Evolutionary conservation across 2,329 filamentous ascomycete species (phyloP).

Genomic region (Eurotiales sp.): DNA sequence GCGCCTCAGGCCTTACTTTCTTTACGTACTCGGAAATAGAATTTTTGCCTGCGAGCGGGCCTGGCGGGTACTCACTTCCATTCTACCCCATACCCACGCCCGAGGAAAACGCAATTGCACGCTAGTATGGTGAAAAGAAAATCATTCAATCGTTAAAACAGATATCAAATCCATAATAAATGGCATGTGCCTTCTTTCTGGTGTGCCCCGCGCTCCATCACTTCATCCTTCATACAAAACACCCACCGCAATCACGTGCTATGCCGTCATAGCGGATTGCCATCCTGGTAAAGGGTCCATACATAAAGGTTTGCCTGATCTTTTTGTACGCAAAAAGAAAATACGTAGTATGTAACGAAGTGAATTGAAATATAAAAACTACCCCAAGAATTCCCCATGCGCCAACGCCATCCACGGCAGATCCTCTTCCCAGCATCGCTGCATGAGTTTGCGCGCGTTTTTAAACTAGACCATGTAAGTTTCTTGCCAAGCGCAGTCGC

Average conservation of each 20-base stretch:
- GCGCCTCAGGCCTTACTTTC: not conserved
- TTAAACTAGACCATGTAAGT: constrained; percentile 29
- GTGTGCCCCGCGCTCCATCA: too few relatives aligned
- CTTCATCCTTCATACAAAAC: not conserved
- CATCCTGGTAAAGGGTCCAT: too few relatives aligned
- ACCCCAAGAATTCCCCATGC: constrained; percentile 38
- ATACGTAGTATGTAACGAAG: too few relatives aligned
- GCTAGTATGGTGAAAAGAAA: not conserved
- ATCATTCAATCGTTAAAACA: too few relatives aligned
- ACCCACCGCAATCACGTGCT: not conserved
- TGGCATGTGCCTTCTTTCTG: too few relatives aligned
- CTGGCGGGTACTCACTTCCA: not conserved
- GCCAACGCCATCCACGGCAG: constrained; percentile 38
- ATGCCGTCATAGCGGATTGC: constrained; percentile 4
- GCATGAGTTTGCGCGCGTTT: constrained; percentile 38
- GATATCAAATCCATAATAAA: too few relatives aligned
- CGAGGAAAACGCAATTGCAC: not conserved
- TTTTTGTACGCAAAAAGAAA: too few relatives aligned
- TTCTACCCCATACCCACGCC: not conserved
- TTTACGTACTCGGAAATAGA: not conserved
- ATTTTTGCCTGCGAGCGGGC: not conserved
- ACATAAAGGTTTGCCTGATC: too few relatives aligned
- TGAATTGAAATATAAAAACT: constrained; percentile 9
- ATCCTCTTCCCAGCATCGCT: constrained; percentile 36
- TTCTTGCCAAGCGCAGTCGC: too few relatives aligned